Percentiles rank a stretch among this genome's conserved stretches.
These are phyloP conservation scores for Candida nanaspora DNA, from an alignment of 805 yeast genomes.

Conservation along the genomic window DNA sequence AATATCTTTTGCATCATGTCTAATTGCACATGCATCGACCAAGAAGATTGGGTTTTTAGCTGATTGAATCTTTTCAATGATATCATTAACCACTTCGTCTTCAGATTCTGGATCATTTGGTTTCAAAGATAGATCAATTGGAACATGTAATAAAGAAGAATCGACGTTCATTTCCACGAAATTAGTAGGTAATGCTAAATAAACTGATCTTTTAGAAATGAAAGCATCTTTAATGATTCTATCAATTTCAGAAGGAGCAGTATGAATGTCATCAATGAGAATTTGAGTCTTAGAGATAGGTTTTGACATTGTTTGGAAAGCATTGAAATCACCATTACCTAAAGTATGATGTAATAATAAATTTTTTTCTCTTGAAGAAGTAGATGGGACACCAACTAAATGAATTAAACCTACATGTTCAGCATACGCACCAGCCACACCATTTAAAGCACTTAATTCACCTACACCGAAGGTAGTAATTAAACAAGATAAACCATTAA, in stretches of 20 bases:
- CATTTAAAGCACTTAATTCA: conserved; percentile 77
- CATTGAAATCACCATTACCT: conserved; percentile 78
- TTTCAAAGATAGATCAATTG: conserved; percentile 53
- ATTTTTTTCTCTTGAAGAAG: conserved; percentile 64
- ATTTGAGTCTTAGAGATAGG: conserved; percentile 63
- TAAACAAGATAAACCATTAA: conserved; percentile 67
- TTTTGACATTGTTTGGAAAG: conserved; percentile 72
- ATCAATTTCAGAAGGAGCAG: conserved; percentile 70
- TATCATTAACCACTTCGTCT: conserved; percentile 49
- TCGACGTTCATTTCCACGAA: conserved; percentile 62
- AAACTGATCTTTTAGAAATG: conserved; percentile 71
- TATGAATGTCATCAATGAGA: conserved; percentile 51
- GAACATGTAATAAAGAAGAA: conserved; percentile 47
- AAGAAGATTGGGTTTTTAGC: conserved; percentile 69
- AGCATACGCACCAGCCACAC: conserved; percentile 83
- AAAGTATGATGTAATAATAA: conserved; percentile 75
- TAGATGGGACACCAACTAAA: conserved; percentile 81
- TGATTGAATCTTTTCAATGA: conserved; percentile 42
- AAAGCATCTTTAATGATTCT: conserved; percentile 66
- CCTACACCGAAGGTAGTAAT: conserved; percentile 91
- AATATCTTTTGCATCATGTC: conserved; percentile 65
- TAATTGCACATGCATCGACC: conserved; percentile 81
- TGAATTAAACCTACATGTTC: conserved; percentile 84
- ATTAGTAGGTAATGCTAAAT: conserved; percentile 78
- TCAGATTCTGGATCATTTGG: conserved; percentile 58